These are phyloP conservation scores for Nemophila menziesii DNA, from an alignment of 257 asterid genomes.

Conservation along the genomic window DNA sequence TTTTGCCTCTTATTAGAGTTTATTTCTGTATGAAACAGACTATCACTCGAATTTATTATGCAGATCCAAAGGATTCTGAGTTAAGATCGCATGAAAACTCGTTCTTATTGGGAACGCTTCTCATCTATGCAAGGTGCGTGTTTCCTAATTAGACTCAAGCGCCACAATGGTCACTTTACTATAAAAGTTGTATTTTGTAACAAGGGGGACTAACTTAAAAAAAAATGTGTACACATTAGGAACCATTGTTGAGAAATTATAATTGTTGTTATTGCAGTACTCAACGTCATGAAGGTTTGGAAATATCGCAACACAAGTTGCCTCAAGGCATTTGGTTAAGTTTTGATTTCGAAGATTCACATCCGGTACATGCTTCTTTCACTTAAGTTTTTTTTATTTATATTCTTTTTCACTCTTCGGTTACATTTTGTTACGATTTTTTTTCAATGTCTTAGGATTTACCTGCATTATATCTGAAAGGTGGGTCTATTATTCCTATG, in stretches of 20 bases:
- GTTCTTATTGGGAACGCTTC: slow-evolving; percentile 85
- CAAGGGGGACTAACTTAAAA: too few species aligned
- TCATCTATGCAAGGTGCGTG: slow-evolving; percentile 84
- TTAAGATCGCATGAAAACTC: slow-evolving; percentile 66
- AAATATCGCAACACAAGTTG: slow-evolving; percentile 45
- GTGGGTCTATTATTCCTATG: background rate
- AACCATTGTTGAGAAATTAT: too few species aligned
- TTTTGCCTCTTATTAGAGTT: background rate
- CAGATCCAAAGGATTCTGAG: slow-evolving; percentile 71
- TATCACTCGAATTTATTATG: slow-evolving; percentile 11
- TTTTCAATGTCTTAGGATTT: slow-evolving; percentile 55
- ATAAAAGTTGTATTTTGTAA: too few species aligned
- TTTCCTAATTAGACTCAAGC: too few species aligned
- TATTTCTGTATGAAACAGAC: background rate
- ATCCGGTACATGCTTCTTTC: slow-evolving; percentile 45
- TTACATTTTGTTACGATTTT: slow-evolving; percentile 5
- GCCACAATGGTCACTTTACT: too few species aligned
- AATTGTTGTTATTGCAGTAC: slow-evolving; percentile 48
- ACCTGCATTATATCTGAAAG: slow-evolving; percentile 17
- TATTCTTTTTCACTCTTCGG: background rate
- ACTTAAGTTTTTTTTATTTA: too few species aligned
- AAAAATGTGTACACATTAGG: too few species aligned
- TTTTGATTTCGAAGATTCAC: slow-evolving; percentile 88
- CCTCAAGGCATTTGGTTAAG: slow-evolving; percentile 77
- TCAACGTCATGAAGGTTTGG: slow-evolving; percentile 35